Evolutionary conservation across 495 filamentous ascomycete genomes (phyloP), one percentile per base, ranked within the genome.

Genomic region (Xylaria sp.): DNA sequence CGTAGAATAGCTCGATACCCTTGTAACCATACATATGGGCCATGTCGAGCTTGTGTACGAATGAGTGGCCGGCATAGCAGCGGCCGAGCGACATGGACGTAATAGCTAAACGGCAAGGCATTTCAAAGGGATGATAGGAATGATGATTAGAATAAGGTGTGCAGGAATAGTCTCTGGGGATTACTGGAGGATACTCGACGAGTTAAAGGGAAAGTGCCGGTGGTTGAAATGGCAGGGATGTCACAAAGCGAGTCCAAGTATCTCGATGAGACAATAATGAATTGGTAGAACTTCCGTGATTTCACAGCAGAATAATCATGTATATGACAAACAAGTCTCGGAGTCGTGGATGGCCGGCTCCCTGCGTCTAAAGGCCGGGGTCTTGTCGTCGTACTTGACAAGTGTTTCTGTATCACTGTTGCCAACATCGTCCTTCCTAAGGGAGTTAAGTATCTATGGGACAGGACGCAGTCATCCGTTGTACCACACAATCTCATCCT

Each of bases 1-100:
- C 93, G 78, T 90, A 89, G 84, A 93, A 94, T 43, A 94, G 84
- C 78, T 95, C 93, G 73, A 95, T 88, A 50, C 90, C 92, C 70
- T 87, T 77, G 78, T 91, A 90, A 24, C 91, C 91, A 71, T 91
- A 84, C 43, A 82, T 81, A 21, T 87, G 81, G 19, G 93, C 92
- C 74, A 87, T 85, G 68, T 88, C 84, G 31, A 97, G 85, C 78
- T 93, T 94, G 74, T 84, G 76, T 7, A 81, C 80, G 19, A 95
- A 84, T 17, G 84, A 80, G 72, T 91, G 88, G 72, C 88, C 86
- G 72, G 83, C 83, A 33, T 68, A 79, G 72, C 76, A 77, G 48
- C 90, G 90, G 57, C 91, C 91, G 4, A 94, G 86, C 33, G 91
- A 93, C 87, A 93, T 92, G 62, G 91, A 92, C 24, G 88, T 87